Evolutionary conservation across 2,329 filamentous ascomycete genomes (phyloP), one percentile per base, ranked within the genome.

Genomic region (Colletotrichum graminicola): DNA sequence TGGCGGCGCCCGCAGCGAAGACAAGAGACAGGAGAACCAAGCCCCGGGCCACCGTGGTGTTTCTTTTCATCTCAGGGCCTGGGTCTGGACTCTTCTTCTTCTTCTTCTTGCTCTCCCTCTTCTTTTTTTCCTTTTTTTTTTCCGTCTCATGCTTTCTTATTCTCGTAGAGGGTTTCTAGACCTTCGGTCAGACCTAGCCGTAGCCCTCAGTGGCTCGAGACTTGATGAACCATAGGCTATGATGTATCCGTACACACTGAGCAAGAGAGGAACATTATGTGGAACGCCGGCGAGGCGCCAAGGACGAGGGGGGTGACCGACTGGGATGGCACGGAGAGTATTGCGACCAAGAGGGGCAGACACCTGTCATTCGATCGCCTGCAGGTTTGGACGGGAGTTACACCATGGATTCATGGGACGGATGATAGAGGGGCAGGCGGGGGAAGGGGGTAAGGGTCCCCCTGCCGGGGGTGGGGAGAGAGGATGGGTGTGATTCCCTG

Each of bases 331-430:
- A 61, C 32, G 34, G 29, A 26, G 64, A 41, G 8, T 36, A 61
- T n/a, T 16, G 45, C 43, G 32, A 63, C 26, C 23, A n/a, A 41
- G n/a, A 26, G 21, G 32, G 47, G 66, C 7, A 63, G 49, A 43
- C 51, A 55, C 29, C 23, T 64, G 49, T 21, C 62, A 64, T 54
- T 52, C 52, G 26, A 41, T 62, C 65, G 5, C 66, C 57, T 59
- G 65, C 59, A 71, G 68, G 68, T 60, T 62, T 71, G 62, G 51
- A 62, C 64, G 57, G 59, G 34, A 57, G 63, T 71, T 43, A 21
- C 63, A 67, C 68, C n/a, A 45, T 43, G 23, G 32, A 52, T 26
- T 47, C 51, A 62, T 47, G 67, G 34, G 36, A 67, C 55, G 52
- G 62, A 64, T 39, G 63, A 45, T 41, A n/a, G 32, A 55, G 29